Conservation (phyloP, 23 red algal species). For the Pyropia yezoensis region DNA sequence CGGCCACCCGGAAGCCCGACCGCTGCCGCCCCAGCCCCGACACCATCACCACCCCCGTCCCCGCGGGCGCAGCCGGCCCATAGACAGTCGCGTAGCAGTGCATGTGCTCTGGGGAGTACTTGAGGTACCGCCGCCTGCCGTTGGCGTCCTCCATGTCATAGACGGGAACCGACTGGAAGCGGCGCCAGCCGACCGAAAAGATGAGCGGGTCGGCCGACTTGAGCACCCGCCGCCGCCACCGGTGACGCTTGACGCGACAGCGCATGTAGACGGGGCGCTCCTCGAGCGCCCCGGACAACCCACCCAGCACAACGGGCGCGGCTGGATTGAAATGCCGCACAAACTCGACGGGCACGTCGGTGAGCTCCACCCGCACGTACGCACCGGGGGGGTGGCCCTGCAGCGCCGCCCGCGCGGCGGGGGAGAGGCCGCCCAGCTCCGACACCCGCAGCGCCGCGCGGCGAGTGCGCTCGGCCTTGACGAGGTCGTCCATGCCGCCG, state of each 20-base stretch:
- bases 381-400: slow-evolving; percentile 78
- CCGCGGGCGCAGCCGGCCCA: slow-evolving; percentile 52
- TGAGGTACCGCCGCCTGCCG: slow-evolving; percentile 65
- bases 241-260: slow-evolving; percentile 72
- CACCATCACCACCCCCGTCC: slow-evolving; percentile 71
- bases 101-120: slow-evolving; percentile 94
- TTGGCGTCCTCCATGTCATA: slow-evolving; percentile 74
- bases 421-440: slow-evolving; percentile 46
- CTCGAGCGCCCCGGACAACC: slow-evolving; percentile 40
- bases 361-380: slow-evolving; percentile 87
- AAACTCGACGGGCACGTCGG: slow-evolving; percentile 82
- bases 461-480: slow-evolving; percentile 30
- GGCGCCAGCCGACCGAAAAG: slow-evolving; percentile 89
- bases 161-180: slow-evolving; percentile 83
- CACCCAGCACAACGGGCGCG: slow-evolving; percentile 64
- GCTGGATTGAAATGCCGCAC: slow-evolving; percentile 73
- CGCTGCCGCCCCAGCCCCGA: slow-evolving; percentile 61
- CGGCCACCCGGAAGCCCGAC: slow-evolving; percentile 74
- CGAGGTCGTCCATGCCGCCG: neutral
- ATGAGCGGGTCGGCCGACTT: slow-evolving; percentile 85
- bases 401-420: slow-evolving; percentile 37
- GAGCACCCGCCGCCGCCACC: slow-evolving; percentile 82
- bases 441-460: slow-evolving; percentile 30
- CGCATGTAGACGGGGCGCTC: slow-evolving; percentile 62
- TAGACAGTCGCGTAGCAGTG: slow-evolving; percentile 93